Percentiles rank a stretch among this genome's conserved stretches.
These are phyloP conservation scores for Pseudopyricularia javanii DNA, from an alignment of 2,329 filamentous ascomycete genomes.

Conservation along the genomic window DNA sequence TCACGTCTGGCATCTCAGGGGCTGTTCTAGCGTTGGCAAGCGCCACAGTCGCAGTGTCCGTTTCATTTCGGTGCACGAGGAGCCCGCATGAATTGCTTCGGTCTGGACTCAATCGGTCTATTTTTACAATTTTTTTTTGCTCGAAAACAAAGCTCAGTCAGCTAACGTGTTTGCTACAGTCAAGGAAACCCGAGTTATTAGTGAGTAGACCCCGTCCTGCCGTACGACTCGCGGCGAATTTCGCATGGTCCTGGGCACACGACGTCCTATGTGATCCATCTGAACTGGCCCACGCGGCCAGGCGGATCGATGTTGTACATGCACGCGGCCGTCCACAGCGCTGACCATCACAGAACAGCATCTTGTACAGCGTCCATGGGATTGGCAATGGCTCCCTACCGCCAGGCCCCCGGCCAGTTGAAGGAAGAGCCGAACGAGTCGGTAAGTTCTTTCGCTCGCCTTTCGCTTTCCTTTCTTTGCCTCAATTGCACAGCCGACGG, in stretches of 20 bases:
- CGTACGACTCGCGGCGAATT: slow-evolving; percentile 1
- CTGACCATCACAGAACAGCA: not conserved
- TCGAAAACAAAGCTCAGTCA: not conserved
- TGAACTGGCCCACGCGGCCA: not conserved
- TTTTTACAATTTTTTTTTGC: too few relatives aligned
- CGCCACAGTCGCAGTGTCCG: too few relatives aligned
- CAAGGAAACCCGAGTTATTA: not conserved
- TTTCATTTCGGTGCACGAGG: too few relatives aligned
- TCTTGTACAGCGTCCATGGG: slow-evolving; percentile 16
- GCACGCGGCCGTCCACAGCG: not conserved
- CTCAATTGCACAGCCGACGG: not conserved
- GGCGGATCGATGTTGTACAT: not conserved
- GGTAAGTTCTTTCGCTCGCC: too few relatives aligned
- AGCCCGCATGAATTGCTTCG: too few relatives aligned
- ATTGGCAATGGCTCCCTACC: slow-evolving; percentile 32
- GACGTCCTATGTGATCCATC: not conserved
- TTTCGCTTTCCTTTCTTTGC: slow-evolving; percentile 4
- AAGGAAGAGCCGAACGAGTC: slow-evolving; percentile 30
- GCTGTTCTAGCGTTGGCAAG: too few relatives aligned
- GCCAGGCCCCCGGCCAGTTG: slow-evolving; percentile 27
- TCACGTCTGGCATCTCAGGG: too few relatives aligned
- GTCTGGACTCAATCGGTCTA: too few relatives aligned
- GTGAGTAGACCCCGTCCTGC: not conserved
- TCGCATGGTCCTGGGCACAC: slow-evolving; percentile 1
- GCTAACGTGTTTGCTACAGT: not conserved